These are phyloP conservation scores for Phialocephala subalpina DNA, from an alignment of 2,329 filamentous ascomycete genomes.

Conservation along the genomic window DNA sequence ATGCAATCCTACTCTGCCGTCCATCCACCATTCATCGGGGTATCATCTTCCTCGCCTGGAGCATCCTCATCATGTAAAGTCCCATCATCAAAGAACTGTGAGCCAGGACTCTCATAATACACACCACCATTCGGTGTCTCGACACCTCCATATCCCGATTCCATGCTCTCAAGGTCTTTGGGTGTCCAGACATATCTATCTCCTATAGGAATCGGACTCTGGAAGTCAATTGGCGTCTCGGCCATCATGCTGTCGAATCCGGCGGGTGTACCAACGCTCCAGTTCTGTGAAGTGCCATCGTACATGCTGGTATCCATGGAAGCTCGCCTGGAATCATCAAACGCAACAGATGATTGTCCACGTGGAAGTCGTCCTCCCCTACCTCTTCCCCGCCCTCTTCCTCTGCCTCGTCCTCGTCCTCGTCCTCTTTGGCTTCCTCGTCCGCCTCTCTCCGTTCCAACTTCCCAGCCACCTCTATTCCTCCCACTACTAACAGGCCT, in stretches of 20 bases:
- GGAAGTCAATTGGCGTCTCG: background rate
- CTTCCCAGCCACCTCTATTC: no score
- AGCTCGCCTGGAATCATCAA: background rate
- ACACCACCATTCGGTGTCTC: constrained; percentile 7
- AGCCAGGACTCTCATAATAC: constrained; percentile 8
- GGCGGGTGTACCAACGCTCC: background rate
- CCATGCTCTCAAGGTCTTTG: background rate
- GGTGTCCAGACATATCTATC: no score
- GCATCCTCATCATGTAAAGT: constrained; percentile 25
- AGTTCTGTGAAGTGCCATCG: background rate
- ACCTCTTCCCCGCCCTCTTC: constrained; percentile 2
- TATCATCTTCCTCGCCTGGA: constrained; percentile 26
- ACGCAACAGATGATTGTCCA: background rate
- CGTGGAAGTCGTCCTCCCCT: constrained; percentile 3
- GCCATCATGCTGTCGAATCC: background rate
- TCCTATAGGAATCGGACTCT: background rate
- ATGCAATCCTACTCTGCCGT: background rate
- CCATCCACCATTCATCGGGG: constrained; percentile 2
- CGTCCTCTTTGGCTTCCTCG: no score
- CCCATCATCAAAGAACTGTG: constrained; percentile 10
- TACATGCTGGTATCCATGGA: background rate
- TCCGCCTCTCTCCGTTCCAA: no score
- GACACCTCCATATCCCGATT: constrained; percentile 3
- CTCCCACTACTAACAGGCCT: no score
- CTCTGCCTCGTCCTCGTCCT: constrained; percentile 13